phyloP scores from a whole-genome alignment of 192 early-diverging fungal genomes.

The Chytriomyces hyalinus region DNA sequence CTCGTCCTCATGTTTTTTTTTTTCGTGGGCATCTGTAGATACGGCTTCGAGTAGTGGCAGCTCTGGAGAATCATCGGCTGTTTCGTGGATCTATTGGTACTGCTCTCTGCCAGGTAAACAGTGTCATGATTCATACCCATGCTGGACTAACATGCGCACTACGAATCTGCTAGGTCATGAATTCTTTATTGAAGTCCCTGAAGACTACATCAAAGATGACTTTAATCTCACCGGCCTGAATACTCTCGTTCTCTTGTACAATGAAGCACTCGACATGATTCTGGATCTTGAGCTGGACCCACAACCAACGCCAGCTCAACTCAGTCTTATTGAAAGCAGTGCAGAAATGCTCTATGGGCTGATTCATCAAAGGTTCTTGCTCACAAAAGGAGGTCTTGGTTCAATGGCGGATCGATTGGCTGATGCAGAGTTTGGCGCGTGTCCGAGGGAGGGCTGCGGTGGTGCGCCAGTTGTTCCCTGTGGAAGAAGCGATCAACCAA shows the following conservation, averaged over 20 bases:
- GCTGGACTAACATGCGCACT: not conserved
- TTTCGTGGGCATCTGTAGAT: not conserved
- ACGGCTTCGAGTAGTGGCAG: slow-evolving; percentile 24
- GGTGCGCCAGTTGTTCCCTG: slow-evolving; percentile 53
- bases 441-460: slow-evolving; percentile 59
- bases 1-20: too few species aligned
- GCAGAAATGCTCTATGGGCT: slow-evolving; percentile 92
- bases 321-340: slow-evolving; percentile 77
- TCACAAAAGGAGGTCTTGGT: slow-evolving; percentile 84
- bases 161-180: slow-evolving; percentile 46
- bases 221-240: slow-evolving; percentile 95
- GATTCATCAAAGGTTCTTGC: slow-evolving; percentile 91
- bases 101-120: slow-evolving; percentile 62
- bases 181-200: slow-evolving; percentile 59
- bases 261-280: slow-evolving; percentile 94
- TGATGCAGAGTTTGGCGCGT: slow-evolving; percentile 56
- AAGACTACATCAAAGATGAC: slow-evolving; percentile 85
- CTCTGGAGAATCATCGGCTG: slow-evolving; percentile 46
- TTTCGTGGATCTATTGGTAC: slow-evolving; percentile 68
- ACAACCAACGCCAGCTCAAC: slow-evolving; percentile 52
- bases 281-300: slow-evolving; percentile 73
- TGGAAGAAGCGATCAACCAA: slow-evolving; percentile 52
- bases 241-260: slow-evolving; percentile 82
- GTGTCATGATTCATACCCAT: not conserved
- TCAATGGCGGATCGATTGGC: slow-evolving; percentile 69